A percentile compares a stretch with the other conserved stretches of the same genome.
Evolutionary conservation across 1,284 basidiomycete genomes (phyloP).

Genomic region (Apiotrichum porosum): DNA sequence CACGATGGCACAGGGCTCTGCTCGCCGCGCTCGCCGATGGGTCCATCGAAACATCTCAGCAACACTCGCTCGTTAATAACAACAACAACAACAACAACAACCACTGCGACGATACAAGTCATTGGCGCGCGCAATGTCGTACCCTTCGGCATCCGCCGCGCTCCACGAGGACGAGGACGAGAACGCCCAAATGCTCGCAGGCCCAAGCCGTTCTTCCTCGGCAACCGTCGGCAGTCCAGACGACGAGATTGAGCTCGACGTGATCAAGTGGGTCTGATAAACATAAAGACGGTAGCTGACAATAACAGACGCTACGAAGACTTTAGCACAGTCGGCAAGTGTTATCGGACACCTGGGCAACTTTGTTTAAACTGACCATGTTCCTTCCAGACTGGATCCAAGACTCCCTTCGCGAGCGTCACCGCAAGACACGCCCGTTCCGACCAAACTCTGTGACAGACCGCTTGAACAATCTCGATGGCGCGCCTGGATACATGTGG

Average conservation of each 20-base stretch:
- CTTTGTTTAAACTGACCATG: too few relatives aligned
- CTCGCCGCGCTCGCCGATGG: too few relatives aligned
- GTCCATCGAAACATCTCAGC: too few relatives aligned
- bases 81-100: too few relatives aligned
- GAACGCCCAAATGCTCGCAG: neutral
- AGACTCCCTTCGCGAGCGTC: conserved; percentile 82
- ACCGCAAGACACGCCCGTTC: conserved; percentile 37
- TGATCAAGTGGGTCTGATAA: conserved; percentile 44
- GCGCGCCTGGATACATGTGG: conserved; percentile 57
- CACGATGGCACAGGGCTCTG: too few relatives aligned
- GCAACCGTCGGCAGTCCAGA: too few relatives aligned
- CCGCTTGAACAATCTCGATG: conserved; percentile 36
- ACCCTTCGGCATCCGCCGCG: conserved; percentile 15
- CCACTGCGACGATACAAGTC: too few relatives aligned
- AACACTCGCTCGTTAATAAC: too few relatives aligned
- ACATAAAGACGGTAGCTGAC: neutral
- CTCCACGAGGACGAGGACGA: neutral
- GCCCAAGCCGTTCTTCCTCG: too few relatives aligned
- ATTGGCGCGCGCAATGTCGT: conserved; percentile 18
- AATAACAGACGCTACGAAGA: conserved; percentile 54
- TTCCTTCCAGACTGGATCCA: conserved; percentile 76
- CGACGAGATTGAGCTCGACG: conserved; percentile 49
- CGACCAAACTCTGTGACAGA: conserved; percentile 24
- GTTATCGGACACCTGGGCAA: neutral
- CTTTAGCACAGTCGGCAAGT: conserved; percentile 71